Evolutionary conservation across 148 eudicot species (phyloP), one percentile per base, ranked within the genome.

Genomic region (Nepenthes gracilis): DNA sequence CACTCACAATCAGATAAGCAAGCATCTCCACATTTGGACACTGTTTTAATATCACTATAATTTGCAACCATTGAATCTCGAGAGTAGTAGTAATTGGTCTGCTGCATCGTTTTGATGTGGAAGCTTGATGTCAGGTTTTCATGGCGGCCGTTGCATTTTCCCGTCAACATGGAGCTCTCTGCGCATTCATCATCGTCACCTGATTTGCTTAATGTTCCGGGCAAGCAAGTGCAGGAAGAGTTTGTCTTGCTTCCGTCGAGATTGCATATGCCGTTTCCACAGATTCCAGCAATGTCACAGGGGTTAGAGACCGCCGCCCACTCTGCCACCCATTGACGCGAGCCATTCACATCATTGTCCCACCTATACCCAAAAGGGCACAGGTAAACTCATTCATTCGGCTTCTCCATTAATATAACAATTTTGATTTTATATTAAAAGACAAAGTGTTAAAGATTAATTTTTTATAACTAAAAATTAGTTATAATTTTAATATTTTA

Each of bases 261-360:
- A 54, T 69, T 72, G 65, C 98, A 92, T 36, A 84, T 68, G 47
- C 98, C 98, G 60, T 88, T 85, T 36, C 98, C 98, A 51, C 98
- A 92, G 35, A 78, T 70, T 0, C 96, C 98, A 6, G 98, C 94
- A 37, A 92, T 88, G 60, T 77, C 83, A 67, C 98, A 92, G 0
- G 96, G 96, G 64, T 86, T 82, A 2, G 98, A 85, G 33, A 88
- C 88, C 0, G 98, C 91, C 0, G 95, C 96, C 96, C 96, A 92
- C 58, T 92, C 96, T 0, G 94, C 35, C 1, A 92, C 91, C 98
- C 98, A 92, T 66, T 84, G 94, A 0, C 79, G 72, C 2, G 96
- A 81, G 13, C 90, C 92, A 61, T 92, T 92, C 1, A 84, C 81
- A 38, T 86, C 76, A 12, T 84, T 75, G 56, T 88, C 96, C 90